A percentile compares a stretch with the other conserved stretches of the same genome.
These are phyloP conservation scores for Aspergillus panamensis DNA, from an alignment of 495 filamentous ascomycete genomes.

Conservation along the genomic window DNA sequence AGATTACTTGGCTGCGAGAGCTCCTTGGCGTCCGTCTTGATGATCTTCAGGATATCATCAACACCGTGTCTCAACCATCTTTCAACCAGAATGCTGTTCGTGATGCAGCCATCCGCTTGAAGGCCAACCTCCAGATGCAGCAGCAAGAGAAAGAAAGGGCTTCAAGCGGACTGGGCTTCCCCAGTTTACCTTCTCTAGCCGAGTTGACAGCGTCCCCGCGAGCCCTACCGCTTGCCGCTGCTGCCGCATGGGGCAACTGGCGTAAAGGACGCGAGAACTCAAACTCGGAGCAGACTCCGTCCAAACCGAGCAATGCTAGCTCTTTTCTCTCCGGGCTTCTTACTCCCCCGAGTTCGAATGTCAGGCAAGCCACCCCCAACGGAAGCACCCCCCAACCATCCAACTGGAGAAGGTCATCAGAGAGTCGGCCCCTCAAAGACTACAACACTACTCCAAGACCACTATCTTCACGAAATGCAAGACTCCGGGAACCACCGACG, in stretches of 20 bases:
- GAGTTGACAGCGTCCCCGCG: constrained; percentile 72
- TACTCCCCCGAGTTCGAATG: constrained; percentile 72
- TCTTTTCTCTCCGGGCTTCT: constrained; percentile 70
- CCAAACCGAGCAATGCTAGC: constrained; percentile 51
- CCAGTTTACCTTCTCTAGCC: constrained; percentile 54
- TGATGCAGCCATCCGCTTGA: constrained; percentile 87
- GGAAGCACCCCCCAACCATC: constrained; percentile 45
- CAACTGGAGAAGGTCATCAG: constrained; percentile 37
- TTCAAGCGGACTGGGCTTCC: constrained; percentile 43
- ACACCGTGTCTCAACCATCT: constrained; percentile 64
- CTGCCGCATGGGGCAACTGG: constrained; percentile 83
- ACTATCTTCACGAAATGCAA: constrained; percentile 33
- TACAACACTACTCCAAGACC: constrained; percentile 32
- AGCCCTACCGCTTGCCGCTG: constrained; percentile 74
- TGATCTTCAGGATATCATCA: constrained; percentile 89
- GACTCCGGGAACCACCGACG: constrained; percentile 45
- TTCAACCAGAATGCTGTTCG: constrained; percentile 74
- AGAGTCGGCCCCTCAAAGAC: constrained; percentile 37
- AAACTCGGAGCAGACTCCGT: constrained; percentile 59
- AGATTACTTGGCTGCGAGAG: constrained; percentile 93
- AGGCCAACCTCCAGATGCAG: constrained; percentile 95
- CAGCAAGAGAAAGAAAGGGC: constrained; percentile 85
- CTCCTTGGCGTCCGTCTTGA: constrained; percentile 85
- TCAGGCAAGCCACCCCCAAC: constrained; percentile 52
- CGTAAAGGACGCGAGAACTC: constrained; percentile 56